Percentiles rank a stretch among this genome's conserved stretches.
Evolutionary conservation across 345 rosid genomes (phyloP).

Genomic region (Gossypioides kirkii): DNA sequence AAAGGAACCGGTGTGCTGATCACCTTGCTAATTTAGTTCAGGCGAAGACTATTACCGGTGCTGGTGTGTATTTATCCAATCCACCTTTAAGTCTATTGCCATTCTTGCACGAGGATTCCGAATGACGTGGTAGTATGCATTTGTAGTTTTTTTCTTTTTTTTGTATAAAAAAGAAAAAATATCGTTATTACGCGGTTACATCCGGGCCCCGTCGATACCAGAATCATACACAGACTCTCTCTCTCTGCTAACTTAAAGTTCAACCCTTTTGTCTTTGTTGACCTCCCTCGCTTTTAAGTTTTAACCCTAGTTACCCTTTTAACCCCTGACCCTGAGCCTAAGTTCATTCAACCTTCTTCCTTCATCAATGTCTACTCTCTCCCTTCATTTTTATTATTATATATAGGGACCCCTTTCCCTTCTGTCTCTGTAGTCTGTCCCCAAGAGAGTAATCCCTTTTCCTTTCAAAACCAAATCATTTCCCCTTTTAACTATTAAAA

Average conservation of each 20-base stretch:
- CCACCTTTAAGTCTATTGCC: no score
- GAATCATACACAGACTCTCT: background rate
- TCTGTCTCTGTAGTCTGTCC: background rate
- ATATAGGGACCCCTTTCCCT: background rate
- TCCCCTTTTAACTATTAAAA: background rate
- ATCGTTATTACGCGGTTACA: constrained; percentile 19
- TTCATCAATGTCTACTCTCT: background rate
- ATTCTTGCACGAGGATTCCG: no score
- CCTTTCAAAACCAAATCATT: background rate
- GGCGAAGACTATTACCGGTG: no score
- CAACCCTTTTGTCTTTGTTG: background rate
- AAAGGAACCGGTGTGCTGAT: no score
- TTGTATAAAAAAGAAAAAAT: no score
- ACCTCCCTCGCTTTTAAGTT: background rate
- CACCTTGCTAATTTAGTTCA: no score
- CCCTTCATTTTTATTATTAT: background rate
- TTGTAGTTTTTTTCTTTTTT: no score
- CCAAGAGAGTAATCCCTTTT: background rate
- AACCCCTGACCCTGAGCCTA: background rate
- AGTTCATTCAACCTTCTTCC: background rate
- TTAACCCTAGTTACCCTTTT: constrained; percentile 4
- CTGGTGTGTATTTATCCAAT: no score
- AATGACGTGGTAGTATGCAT: no score
- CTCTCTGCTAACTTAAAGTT: background rate
- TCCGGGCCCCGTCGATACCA: background rate